phyloP scores from a whole-genome alignment of 2,329 filamentous ascomycete species.

The Fusarium papillatum region DNA sequence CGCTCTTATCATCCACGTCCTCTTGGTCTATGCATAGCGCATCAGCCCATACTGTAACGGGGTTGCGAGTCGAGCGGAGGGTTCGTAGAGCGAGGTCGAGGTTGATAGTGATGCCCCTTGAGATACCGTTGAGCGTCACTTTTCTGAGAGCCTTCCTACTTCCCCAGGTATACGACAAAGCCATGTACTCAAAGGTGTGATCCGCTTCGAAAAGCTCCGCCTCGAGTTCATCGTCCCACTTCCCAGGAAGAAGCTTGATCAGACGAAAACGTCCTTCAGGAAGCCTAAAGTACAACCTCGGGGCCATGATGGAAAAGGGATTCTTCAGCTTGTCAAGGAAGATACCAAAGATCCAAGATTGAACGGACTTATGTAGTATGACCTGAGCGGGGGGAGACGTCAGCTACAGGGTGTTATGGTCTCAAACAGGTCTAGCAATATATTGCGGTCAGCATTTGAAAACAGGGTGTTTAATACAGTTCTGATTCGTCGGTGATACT shows the following conservation, averaged over 20 bases:
- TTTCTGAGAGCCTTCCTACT: constrained; percentile 28
- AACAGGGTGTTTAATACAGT: not conserved
- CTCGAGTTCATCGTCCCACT: constrained; percentile 25
- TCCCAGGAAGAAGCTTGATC: constrained; percentile 23
- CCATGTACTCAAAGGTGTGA: constrained; percentile 31
- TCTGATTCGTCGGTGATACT: not conserved
- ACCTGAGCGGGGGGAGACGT: not conserved
- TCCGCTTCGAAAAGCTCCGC: constrained; percentile 32
- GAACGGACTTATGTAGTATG: not conserved
- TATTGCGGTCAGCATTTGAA: constrained; percentile 2
- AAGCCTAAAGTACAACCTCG: constrained; percentile 18
- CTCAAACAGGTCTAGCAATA: not conserved
- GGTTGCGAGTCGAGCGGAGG: constrained; percentile 28
- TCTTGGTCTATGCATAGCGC: constrained; percentile 44
- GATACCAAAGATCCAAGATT: not conserved
- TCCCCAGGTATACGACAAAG: constrained; percentile 48
- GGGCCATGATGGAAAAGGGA: not conserved
- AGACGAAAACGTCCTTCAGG: constrained; percentile 24
- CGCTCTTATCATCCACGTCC: constrained; percentile 38
- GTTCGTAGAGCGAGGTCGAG: constrained; percentile 45
- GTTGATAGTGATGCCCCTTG: constrained; percentile 42
- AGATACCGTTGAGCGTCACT: constrained; percentile 38
- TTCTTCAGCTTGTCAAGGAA: not conserved
- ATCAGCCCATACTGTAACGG: constrained; percentile 42
- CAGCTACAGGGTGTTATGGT: not conserved